Base-by-base conservation (phyloP, 2,329 filamentous ascomycete genomes). In the Xylariaceae sp. region DNA sequence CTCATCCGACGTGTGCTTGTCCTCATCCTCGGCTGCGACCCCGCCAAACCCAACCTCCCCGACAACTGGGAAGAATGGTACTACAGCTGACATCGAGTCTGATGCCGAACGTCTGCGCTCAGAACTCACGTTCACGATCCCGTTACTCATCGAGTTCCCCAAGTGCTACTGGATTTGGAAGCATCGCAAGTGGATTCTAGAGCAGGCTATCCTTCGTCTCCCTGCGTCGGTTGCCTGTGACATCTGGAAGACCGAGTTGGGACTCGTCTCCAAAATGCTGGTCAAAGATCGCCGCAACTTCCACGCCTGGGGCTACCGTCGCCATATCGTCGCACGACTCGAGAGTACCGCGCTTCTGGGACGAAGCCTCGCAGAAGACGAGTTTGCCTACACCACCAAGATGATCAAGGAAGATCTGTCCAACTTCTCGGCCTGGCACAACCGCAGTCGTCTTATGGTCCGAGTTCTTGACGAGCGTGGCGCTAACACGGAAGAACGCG, bases 81-180 rank as follows among this genome's bases (percentile, higher is more conserved):
- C 75, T 77, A 80, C 73, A 77, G 78, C 72, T 73, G 77, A 78
- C 55, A 55, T 47, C 1, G 39, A 62, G 60, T 51, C 61, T 13
- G 69, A 78, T 54, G 62, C 78, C 48, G 76, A 84, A 2, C 71
- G 88, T 37, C 81, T 97, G 62, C 82, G 83, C 51, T 78, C 82
- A 57, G 94, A 99, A 72, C 80, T 99, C 39, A 77, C 78, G 52
- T 96, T 97, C 70, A 87, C 93, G 39, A 84, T 97, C 47, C 90
- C 90, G 0, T 81, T 99, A 17, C 82, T 99, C 53, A 82, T 90
- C 64, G 85, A 91, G 65, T 93, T 86, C 65, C 94, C 94, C 5
- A 99, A 99, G 74, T 97, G 94, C 80, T 99, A 99, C 77, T 97
- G 94, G 93, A 93, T 99, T 69, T 99, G 94, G 94, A 96, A 96